Conservation (phyloP, 805 yeast genomes). For the Citeromyces matritensis region DNA sequence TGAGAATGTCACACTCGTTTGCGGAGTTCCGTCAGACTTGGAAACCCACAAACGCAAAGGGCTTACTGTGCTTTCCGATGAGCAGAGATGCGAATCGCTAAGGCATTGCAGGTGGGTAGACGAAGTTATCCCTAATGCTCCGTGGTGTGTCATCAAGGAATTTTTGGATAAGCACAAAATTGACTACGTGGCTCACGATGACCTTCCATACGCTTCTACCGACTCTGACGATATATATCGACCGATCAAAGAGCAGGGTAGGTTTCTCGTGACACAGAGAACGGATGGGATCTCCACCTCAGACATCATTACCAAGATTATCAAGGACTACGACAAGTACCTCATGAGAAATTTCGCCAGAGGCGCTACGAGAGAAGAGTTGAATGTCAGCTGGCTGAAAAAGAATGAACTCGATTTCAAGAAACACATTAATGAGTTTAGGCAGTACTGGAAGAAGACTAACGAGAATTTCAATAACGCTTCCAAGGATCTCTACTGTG, state of each 20-base stretch:
- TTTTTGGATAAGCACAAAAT: slow-evolving; percentile 68
- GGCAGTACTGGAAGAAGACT: slow-evolving; percentile 72
- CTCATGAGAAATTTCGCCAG: slow-evolving; percentile 94
- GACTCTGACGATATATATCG: slow-evolving; percentile 85
- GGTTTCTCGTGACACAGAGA: slow-evolving; percentile 87
- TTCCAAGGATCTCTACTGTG: slow-evolving; percentile 73
- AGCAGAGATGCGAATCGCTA: slow-evolving; percentile 82
- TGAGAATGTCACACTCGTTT: slow-evolving; percentile 70
- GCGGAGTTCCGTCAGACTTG: slow-evolving; percentile 83
- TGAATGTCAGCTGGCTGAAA: slow-evolving; percentile 94
- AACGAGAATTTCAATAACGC: slow-evolving; percentile 53
- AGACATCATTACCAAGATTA: slow-evolving; percentile 89
- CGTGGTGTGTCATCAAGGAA: slow-evolving; percentile 85
- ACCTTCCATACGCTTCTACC: slow-evolving; percentile 83
- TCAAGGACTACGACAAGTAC: slow-evolving; percentile 92
- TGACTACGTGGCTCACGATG: slow-evolving; percentile 97
- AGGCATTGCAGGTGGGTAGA: slow-evolving; percentile 96
- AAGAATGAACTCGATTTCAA: slow-evolving; percentile 92
- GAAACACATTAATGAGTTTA: slow-evolving; percentile 77
- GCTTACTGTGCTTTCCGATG: slow-evolving; percentile 76
- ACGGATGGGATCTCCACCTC: slow-evolving; percentile 95
- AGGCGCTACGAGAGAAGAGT: slow-evolving; percentile 92
- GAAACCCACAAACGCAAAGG: slow-evolving; percentile 92
- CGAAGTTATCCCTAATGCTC: slow-evolving; percentile 88
- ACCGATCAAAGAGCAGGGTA: slow-evolving; percentile 83